Conservation (phyloP, 1,139 yeast genomes). For the Taiozyma sp. region DNA sequence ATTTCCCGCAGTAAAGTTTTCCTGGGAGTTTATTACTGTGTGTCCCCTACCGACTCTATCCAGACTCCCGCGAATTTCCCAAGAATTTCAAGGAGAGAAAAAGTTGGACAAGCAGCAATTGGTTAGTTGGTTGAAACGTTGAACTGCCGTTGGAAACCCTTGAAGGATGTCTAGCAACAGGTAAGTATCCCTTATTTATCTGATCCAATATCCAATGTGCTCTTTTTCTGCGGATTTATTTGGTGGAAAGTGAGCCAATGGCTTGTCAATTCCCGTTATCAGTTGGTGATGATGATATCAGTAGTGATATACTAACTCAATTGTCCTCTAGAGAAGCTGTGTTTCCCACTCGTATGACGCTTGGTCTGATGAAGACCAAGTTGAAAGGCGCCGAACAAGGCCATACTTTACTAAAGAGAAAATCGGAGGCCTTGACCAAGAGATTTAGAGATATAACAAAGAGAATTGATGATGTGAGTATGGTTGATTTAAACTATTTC, state of each 20-base stretch:
- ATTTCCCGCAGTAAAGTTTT: background rate
- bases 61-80: background rate
- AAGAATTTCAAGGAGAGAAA: background rate
- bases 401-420: constrained; percentile 86
- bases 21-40: background rate
- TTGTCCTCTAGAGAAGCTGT: constrained; percentile 61
- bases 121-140: background rate
- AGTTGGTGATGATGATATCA: background rate
- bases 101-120: background rate
- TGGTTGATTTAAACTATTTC: background rate
- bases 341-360: constrained; percentile 96
- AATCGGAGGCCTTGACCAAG: constrained; percentile 94
- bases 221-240: background rate
- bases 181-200: background rate
- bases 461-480: constrained; percentile 71
- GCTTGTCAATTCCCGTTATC: background rate
- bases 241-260: background rate
- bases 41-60: background rate
- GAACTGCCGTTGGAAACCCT: background rate
- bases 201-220: background rate
- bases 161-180: background rate
- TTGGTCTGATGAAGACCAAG: constrained; percentile 90
- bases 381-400: constrained; percentile 98
- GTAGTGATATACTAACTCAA: background rate
- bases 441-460: constrained; percentile 93